These are phyloP conservation scores for Cryptococcus sp. DNA, from an alignment of 1,284 basidiomycete species.

Conservation along the genomic window DNA sequence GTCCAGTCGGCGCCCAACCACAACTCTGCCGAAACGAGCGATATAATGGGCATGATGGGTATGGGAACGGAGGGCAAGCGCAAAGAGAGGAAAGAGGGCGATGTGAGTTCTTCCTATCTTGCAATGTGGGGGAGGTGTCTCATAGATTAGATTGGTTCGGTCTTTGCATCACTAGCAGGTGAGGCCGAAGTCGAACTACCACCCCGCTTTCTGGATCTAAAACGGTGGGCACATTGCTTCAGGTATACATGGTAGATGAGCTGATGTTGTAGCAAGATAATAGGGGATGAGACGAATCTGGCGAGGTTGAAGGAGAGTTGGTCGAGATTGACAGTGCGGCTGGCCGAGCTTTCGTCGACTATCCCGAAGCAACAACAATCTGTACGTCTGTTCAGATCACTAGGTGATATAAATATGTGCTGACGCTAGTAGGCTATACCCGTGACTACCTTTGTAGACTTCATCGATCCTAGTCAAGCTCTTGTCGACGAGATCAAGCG, in stretches of 20 bases:
- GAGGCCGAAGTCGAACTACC: conserved; percentile 51
- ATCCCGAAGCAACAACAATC: conserved; percentile 49
- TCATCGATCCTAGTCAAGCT: conserved; percentile 49
- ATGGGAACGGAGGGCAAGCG: background rate
- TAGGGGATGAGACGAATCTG: conserved; percentile 44
- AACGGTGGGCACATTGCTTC: conserved; percentile 52
- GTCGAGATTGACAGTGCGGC: conserved; percentile 54
- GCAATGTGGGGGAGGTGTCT: background rate
- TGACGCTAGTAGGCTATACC: conserved; percentile 54
- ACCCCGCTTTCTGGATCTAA: conserved; percentile 56
- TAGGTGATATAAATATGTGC: background rate
- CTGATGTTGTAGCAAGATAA: conserved; percentile 16
- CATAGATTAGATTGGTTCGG: conserved; percentile 50
- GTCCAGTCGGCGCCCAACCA: background rate
- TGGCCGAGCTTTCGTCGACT: conserved; percentile 51
- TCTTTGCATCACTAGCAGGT: conserved; percentile 56
- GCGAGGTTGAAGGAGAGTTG: conserved; percentile 55
- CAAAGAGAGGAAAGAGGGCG: conserved; percentile 14
- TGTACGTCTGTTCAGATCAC: conserved; percentile 13
- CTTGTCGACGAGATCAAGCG: conserved; percentile 53
- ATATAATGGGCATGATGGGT: background rate
- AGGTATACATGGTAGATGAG: background rate
- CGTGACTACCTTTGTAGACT: conserved; percentile 52
- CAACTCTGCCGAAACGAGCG: too few species aligned
- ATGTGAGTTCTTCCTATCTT: conserved; percentile 9